Evolutionary conservation across 768 basidiomycete genomes (phyloP).

Genomic region (Serpula lacrymans): DNA sequence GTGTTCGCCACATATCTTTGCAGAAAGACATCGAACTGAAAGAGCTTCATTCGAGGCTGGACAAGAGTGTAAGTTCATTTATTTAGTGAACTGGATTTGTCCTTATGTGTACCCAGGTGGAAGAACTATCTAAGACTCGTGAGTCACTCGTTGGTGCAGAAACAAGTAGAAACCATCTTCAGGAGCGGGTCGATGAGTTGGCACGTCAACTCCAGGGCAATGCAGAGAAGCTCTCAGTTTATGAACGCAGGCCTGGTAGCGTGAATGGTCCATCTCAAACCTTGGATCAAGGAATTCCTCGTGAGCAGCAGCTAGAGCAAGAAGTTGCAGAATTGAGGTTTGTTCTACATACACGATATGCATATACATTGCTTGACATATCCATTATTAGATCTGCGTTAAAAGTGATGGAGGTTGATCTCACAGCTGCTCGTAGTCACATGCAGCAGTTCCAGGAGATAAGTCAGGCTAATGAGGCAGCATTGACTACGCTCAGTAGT

Average conservation of each 20-base stretch:
- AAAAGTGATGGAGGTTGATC: conserved; percentile 75
- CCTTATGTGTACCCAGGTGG: conserved; percentile 39
- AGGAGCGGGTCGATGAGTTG: conserved; percentile 52
- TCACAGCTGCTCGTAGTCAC: conserved; percentile 65
- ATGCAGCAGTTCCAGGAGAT: conserved; percentile 86
- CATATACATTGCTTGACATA: neutral
- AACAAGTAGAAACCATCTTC: conserved; percentile 75
- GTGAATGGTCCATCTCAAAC: conserved; percentile 27
- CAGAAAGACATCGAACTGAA: conserved; percentile 80
- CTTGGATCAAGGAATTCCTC: conserved; percentile 46
- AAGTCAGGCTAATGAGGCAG: conserved; percentile 76
- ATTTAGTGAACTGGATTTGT: neutral
- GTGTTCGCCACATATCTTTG: conserved; percentile 64
- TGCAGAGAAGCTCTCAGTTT: conserved; percentile 83
- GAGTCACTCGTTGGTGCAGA: conserved; percentile 70
- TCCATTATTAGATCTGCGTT: conserved; percentile 54
- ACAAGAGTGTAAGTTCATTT: conserved; percentile 55
- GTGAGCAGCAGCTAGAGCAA: conserved; percentile 77
- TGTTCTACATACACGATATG: conserved; percentile 10
- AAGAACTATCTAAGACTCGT: conserved; percentile 65
- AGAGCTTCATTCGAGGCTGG: conserved; percentile 69
- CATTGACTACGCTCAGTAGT: conserved; percentile 61
- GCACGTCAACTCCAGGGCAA: conserved; percentile 66
- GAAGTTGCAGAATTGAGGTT: conserved; percentile 86
- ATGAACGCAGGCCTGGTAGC: conserved; percentile 59